Percentiles rank a stretch among this genome's conserved stretches.
Evolutionary conservation across 345 rosid genomes (phyloP).

Genomic region (Eutrema japonicum): DNA sequence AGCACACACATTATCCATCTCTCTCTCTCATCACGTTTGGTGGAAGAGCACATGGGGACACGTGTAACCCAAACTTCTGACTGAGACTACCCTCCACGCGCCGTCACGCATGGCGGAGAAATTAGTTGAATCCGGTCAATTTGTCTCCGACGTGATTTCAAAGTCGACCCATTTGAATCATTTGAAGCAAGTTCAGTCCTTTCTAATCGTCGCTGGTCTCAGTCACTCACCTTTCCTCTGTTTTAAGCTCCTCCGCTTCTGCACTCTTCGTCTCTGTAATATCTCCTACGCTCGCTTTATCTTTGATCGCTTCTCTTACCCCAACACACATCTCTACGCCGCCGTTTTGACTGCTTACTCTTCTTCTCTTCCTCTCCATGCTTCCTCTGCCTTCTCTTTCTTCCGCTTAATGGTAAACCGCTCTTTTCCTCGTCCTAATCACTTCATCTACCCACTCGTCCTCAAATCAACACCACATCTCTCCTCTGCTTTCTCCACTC

Average conservation of each 20-base stretch:
- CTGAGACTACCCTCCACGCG: conserved; percentile 23
- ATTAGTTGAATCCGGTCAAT: neutral
- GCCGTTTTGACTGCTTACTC: conserved; percentile 82
- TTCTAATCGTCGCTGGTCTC: conserved; percentile 60
- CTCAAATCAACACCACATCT: conserved; percentile 55
- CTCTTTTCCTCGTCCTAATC: conserved; percentile 61
- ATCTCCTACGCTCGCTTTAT: conserved; percentile 65
- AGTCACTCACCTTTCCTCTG: conserved; percentile 61
- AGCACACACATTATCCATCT: conserved; percentile 30
- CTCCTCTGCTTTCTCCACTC: conserved; percentile 46
- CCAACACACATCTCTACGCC: conserved; percentile 67
- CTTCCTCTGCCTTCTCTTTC: conserved; percentile 53
- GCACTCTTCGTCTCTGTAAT: conserved; percentile 59
- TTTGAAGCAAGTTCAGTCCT: conserved; percentile 75
- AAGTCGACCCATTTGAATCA: conserved; percentile 61
- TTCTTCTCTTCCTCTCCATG: conserved; percentile 48
- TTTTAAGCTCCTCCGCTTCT: conserved; percentile 81
- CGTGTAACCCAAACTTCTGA: conserved; percentile 33
- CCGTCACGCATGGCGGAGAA: conserved; percentile 43
- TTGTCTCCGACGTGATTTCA: conserved; percentile 45
- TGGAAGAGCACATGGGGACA: conserved; percentile 46
- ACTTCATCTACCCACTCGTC: conserved; percentile 76
- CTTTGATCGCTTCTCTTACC: conserved; percentile 57
- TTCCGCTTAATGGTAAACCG: conserved; percentile 63
- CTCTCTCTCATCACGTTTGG: conserved; percentile 32